Percentiles rank a stretch among this genome's conserved stretches.
Evolutionary conservation across 176 grass and related monocot species (phyloP).

Genomic region (Zea luxurians): DNA sequence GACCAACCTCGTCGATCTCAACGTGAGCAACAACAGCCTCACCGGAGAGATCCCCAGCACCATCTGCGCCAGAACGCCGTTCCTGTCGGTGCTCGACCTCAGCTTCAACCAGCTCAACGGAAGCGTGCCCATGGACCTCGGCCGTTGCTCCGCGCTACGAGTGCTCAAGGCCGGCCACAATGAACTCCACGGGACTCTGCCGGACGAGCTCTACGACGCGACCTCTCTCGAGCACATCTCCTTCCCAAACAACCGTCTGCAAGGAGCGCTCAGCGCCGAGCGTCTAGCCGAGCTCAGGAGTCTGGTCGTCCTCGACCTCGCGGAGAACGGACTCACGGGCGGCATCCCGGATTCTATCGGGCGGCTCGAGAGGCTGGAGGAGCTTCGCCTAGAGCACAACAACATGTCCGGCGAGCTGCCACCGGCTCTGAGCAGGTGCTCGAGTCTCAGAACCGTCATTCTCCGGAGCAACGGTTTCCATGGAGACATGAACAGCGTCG

Average conservation of each 20-base stretch:
- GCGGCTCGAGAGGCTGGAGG: constrained; percentile 37
- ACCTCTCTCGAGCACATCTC: constrained; percentile 29
- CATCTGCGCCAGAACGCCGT: constrained; percentile 6
- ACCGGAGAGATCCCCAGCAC: neutral
- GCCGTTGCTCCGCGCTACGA: constrained; percentile 17
- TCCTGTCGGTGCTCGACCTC: constrained; percentile 26
- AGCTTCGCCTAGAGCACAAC: constrained; percentile 35
- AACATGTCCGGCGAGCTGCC: constrained; percentile 35
- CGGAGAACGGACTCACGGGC: neutral
- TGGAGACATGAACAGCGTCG: neutral
- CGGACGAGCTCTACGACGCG: constrained; percentile 28
- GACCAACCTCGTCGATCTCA: constrained; percentile 23
- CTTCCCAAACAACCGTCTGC: constrained; percentile 15
- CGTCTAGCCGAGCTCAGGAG: constrained; percentile 15
- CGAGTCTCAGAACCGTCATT: constrained; percentile 7
- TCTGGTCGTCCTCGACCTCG: constrained; percentile 35
- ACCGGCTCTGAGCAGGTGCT: constrained; percentile 17
- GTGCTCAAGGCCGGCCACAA: constrained; percentile 32
- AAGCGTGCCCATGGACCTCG: neutral
- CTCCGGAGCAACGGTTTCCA: constrained; percentile 19
- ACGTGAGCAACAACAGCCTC: constrained; percentile 42
- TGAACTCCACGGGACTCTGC: constrained; percentile 1
- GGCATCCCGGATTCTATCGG: constrained; percentile 20
- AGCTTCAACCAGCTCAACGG: constrained; percentile 33
- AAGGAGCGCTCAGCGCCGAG: neutral